phyloP scores from a whole-genome alignment of 805 yeast genomes.

The Tetrapisispora pingtungensis region DNA sequence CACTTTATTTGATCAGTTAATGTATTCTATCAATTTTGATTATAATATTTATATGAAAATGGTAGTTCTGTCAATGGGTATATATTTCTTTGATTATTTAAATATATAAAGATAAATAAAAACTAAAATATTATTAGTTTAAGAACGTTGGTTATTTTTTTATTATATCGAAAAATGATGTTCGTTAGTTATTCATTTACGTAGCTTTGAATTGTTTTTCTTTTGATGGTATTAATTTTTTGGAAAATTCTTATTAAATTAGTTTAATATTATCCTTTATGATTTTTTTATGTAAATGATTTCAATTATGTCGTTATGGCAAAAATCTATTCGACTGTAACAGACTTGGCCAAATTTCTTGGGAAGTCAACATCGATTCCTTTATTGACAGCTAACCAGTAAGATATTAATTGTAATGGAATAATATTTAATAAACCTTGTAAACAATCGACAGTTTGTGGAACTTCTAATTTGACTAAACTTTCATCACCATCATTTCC shows the following conservation, averaged over 20 bases:
- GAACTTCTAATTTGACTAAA: constrained; percentile 75
- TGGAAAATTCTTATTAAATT: background rate
- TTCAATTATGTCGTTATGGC: background rate
- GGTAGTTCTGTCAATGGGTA: no score
- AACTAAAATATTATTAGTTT: no score
- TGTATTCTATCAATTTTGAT: no score
- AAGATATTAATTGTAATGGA: constrained; percentile 91
- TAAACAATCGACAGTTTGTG: constrained; percentile 91
- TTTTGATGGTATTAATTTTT: no score
- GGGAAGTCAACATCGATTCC: constrained; percentile 98
- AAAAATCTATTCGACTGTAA: constrained; percentile 70
- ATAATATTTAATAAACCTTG: constrained; percentile 93
- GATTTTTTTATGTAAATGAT: background rate
- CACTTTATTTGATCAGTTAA: no score
- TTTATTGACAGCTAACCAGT: constrained; percentile 91
- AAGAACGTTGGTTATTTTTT: no score
- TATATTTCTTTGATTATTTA: no score
- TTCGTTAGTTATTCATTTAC: no score
- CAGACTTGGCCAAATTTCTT: constrained; percentile 95
- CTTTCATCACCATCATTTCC: constrained; percentile 32
- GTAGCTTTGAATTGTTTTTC: no score
- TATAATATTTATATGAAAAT: no score
- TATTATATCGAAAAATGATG: no score
- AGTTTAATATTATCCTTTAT: background rate
- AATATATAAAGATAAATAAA: no score